Evolutionary conservation across 2,329 filamentous ascomycete species (phyloP).

Genomic region (Nothomitra cinnamomea): DNA sequence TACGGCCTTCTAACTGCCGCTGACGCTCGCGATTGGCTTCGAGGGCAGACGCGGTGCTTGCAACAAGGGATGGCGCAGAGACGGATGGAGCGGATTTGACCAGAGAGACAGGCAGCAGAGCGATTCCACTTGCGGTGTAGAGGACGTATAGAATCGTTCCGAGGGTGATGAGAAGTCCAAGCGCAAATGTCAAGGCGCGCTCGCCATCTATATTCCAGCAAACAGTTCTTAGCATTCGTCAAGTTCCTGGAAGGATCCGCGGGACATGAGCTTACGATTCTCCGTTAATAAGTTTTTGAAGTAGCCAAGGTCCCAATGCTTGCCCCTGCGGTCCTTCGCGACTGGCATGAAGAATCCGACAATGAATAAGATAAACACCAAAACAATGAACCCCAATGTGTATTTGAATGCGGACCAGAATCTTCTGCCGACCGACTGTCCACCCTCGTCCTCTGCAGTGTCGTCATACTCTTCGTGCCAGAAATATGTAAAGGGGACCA

Average conservation of each 20-base stretch:
- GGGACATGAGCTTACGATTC: slow-evolving; percentile 43
- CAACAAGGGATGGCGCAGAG: slow-evolving; percentile 62
- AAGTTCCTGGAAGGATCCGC: neutral
- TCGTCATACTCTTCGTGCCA: slow-evolving; percentile 97
- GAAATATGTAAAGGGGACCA: slow-evolving; percentile 94
- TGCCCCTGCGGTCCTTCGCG: slow-evolving; percentile 45
- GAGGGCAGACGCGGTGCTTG: slow-evolving; percentile 62
- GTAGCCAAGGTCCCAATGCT: slow-evolving; percentile 70
- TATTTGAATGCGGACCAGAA: slow-evolving; percentile 82
- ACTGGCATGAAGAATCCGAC: slow-evolving; percentile 89
- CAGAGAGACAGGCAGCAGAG: slow-evolving; percentile 72
- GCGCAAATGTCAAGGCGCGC: slow-evolving; percentile 74
- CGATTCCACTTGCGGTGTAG: slow-evolving; percentile 79
- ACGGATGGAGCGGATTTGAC: slow-evolving; percentile 84
- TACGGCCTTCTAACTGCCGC: slow-evolving; percentile 75
- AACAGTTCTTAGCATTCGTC: slow-evolving; percentile 6
- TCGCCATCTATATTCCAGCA: slow-evolving; percentile 48
- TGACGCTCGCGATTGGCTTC: slow-evolving; percentile 83
- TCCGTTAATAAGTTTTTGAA: slow-evolving; percentile 71
- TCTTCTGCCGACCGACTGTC: slow-evolving; percentile 50
- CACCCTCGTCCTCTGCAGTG: slow-evolving; percentile 64
- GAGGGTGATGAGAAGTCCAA: slow-evolving; percentile 75
- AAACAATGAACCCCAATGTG: slow-evolving; percentile 64
- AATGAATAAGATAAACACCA: slow-evolving; percentile 71
- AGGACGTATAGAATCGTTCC: slow-evolving; percentile 74